Conservation (phyloP, 2,329 filamentous ascomycete species). For the Nothophoma quercina region DNA sequence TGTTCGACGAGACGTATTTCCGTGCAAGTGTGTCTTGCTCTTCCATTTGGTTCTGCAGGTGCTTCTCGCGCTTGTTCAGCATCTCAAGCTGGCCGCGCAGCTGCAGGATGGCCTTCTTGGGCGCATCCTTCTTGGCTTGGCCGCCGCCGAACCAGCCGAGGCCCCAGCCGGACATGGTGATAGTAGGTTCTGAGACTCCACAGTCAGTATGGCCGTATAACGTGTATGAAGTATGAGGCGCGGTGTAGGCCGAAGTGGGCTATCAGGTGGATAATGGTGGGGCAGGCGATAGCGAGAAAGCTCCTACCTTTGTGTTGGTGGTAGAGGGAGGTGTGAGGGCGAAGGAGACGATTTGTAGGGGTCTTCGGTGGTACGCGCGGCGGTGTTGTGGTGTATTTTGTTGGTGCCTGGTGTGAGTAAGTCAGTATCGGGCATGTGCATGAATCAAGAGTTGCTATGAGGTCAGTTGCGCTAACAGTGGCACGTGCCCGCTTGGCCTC, state of each 20-base stretch:
- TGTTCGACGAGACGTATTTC: slow-evolving; percentile 89
- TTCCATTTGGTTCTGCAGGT: slow-evolving; percentile 89
- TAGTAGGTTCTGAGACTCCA: slow-evolving; percentile 4
- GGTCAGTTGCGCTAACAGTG: slow-evolving; percentile 14
- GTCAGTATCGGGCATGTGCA: slow-evolving; percentile 18
- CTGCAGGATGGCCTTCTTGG: slow-evolving; percentile 94
- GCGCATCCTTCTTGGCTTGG: slow-evolving; percentile 86
- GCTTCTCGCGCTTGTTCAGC: slow-evolving; percentile 94
- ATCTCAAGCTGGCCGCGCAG: slow-evolving; percentile 92
- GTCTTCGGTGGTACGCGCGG: slow-evolving; percentile 13
- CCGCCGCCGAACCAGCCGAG: slow-evolving; percentile 86
- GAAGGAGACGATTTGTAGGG: not conserved
- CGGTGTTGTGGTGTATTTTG: slow-evolving; percentile 17
- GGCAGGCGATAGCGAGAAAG: slow-evolving; percentile 21
- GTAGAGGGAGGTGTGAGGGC: not conserved
- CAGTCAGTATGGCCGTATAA: slow-evolving; percentile 3
- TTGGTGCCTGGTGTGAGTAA: slow-evolving; percentile 25
- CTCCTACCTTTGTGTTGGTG: slow-evolving; percentile 20
- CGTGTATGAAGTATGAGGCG: not conserved
- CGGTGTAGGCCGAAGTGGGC: slow-evolving; percentile 8
- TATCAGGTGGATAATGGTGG: slow-evolving; percentile 27
- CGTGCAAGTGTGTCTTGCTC: slow-evolving; percentile 88
- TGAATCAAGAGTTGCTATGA: slow-evolving; percentile 23
- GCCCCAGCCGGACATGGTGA: slow-evolving; percentile 55
- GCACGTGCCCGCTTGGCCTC: slow-evolving; percentile 22